phyloP scores from a whole-genome alignment of 306 rosid genomes.

The Gillenia trifoliata region DNA sequence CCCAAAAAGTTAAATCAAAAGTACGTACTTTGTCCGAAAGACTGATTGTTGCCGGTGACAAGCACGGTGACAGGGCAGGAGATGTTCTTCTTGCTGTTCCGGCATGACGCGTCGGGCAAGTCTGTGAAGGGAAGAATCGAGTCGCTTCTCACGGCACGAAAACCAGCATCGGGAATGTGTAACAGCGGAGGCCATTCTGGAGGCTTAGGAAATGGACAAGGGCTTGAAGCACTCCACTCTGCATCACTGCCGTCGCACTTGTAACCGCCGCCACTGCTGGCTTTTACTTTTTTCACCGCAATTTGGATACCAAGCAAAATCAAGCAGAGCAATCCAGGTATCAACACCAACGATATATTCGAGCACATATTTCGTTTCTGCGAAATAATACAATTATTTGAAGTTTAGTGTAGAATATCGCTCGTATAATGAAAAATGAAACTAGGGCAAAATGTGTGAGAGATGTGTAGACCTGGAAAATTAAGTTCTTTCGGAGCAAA shows the following conservation, averaged over 20 bases:
- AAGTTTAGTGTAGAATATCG: not conserved
- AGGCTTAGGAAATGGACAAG: constrained; percentile 33
- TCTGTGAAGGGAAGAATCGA: constrained; percentile 30
- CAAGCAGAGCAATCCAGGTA: constrained; percentile 50
- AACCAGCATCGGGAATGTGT: constrained; percentile 44
- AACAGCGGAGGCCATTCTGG: constrained; percentile 70
- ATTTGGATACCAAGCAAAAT: not conserved
- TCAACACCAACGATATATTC: constrained; percentile 45
- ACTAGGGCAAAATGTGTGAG: not conserved
- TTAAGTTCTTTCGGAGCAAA: constrained; percentile 69
- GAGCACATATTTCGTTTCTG: constrained; percentile 65
- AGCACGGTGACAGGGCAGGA: constrained; percentile 66
- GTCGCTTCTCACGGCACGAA: constrained; percentile 55
- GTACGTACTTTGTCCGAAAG: constrained; percentile 59
- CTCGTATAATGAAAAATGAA: not conserved
- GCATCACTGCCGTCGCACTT: not conserved
- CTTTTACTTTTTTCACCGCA: not conserved
- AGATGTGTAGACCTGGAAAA: constrained; percentile 49
- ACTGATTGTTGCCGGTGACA: constrained; percentile 62
- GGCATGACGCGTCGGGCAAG: constrained; percentile 60
- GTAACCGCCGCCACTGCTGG: not conserved
- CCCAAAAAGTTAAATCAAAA: too few species aligned
- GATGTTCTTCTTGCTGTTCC: constrained; percentile 23
- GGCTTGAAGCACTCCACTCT: too few species aligned
- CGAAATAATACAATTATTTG: not conserved